These are phyloP conservation scores for Mycosarcoma maydis DNA, from an alignment of 1,284 basidiomycete species.

Conservation along the genomic window DNA sequence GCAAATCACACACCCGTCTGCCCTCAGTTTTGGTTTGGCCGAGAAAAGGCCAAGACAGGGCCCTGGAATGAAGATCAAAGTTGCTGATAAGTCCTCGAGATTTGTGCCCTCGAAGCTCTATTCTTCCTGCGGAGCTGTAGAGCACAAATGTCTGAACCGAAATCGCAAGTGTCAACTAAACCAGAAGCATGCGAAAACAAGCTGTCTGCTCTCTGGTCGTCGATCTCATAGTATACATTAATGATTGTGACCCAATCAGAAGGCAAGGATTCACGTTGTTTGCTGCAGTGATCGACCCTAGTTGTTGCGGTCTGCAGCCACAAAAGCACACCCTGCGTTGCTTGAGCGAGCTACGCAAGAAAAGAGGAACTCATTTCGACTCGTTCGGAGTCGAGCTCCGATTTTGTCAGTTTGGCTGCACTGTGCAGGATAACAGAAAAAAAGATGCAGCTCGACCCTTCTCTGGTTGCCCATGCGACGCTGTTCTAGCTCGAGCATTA, in stretches of 20 bases:
- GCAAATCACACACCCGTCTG: neutral
- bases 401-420: too few relatives aligned
- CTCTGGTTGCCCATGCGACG: constrained; percentile 19
- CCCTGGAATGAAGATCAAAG: constrained; percentile 8
- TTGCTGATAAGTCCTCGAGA: too few relatives aligned
- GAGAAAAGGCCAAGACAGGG: constrained; percentile 9
- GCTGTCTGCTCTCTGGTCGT: neutral
- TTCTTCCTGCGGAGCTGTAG: too few relatives aligned
- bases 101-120: too few relatives aligned
- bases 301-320: constrained; percentile 12
- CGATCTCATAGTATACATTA: neutral
- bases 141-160: too few relatives aligned
- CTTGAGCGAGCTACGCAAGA: too few relatives aligned
- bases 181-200: neutral
- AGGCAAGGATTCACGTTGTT: constrained; percentile 1
- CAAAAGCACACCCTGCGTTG: too few relatives aligned
- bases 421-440: neutral
- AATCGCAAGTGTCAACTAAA: too few relatives aligned
- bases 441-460: constrained; percentile 26
- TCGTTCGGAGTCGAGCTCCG: constrained; percentile 13
- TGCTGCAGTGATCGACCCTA: constrained; percentile 35
- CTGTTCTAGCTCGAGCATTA: constrained; percentile 15
- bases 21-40: neutral
- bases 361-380: too few relatives aligned
- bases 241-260: constrained; percentile 17